These are phyloP conservation scores for Hawksworthiomyces lignivorus DNA, from an alignment of 2,329 filamentous ascomycete species.

Conservation along the genomic window DNA sequence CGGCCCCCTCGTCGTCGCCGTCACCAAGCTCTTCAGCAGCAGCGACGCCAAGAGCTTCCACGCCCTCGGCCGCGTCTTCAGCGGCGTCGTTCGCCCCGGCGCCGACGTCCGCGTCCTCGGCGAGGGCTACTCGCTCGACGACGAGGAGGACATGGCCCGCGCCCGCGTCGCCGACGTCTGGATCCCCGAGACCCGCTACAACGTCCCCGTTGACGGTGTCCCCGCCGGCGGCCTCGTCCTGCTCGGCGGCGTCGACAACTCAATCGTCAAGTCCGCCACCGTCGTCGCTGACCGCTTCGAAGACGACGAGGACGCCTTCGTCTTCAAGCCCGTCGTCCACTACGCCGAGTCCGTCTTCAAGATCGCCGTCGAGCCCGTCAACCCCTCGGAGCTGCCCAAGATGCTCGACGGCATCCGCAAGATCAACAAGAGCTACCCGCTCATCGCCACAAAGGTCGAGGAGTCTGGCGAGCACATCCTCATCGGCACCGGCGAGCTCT, in stretches of 20 bases:
- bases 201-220: slow-evolving; percentile 81
- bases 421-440: slow-evolving; percentile 94
- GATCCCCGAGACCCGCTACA: slow-evolving; percentile 89
- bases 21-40: slow-evolving; percentile 90
- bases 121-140: slow-evolving; percentile 91
- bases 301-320: slow-evolving; percentile 85
- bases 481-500: slow-evolving; percentile 92
- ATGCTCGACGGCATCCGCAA: slow-evolving; percentile 96
- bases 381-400: slow-evolving; percentile 94
- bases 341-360: slow-evolving; percentile 98
- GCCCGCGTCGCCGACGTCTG: slow-evolving; percentile 80
- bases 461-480: slow-evolving; percentile 96
- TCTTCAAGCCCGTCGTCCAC: slow-evolving; percentile 87
- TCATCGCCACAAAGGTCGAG: slow-evolving; percentile 94
- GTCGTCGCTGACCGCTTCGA: slow-evolving; percentile 73
- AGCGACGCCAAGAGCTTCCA: slow-evolving; percentile 86
- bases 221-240: slow-evolving; percentile 91
- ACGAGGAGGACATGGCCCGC: slow-evolving; percentile 93
- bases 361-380: slow-evolving; percentile 95
- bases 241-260: slow-evolving; percentile 91
- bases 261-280: slow-evolving; percentile 95
- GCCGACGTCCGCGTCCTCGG: slow-evolving; percentile 84
- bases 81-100: slow-evolving; percentile 77
- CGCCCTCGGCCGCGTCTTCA: slow-evolving; percentile 85
- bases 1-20: slow-evolving; percentile 81